Evolutionary conservation across 1,284 basidiomycete genomes (phyloP).

Genomic region (Ganoderma leucocontextum): DNA sequence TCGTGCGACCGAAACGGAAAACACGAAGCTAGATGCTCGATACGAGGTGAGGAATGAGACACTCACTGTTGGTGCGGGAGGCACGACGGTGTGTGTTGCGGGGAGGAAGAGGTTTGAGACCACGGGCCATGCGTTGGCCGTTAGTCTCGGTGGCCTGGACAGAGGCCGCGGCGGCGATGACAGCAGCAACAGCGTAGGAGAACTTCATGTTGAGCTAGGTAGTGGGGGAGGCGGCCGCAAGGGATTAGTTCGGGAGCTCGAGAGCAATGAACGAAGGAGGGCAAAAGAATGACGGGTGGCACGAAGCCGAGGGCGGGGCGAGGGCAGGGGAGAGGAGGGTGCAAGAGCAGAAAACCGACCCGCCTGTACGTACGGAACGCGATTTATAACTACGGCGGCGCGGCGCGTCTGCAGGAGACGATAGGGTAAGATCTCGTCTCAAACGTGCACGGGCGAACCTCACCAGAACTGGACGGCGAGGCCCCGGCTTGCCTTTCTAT

Average conservation of each 20-base stretch:
- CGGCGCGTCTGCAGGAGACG: not conserved
- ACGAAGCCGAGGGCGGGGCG: conserved; percentile 19
- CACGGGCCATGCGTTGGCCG: conserved; percentile 48
- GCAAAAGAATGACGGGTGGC: conserved; percentile 27
- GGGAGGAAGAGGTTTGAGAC: conserved; percentile 30
- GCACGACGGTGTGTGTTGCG: conserved; percentile 22
- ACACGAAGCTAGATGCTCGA: not conserved
- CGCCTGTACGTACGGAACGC: not conserved
- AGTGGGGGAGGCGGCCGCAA: conserved; percentile 21
- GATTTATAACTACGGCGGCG: conserved; percentile 17
- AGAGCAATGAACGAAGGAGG: conserved; percentile 24
- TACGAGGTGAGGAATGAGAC: not conserved
- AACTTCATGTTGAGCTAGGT: conserved; percentile 53
- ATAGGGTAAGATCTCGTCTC: not conserved
- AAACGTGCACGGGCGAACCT: not conserved
- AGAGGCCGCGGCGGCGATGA: conserved; percentile 49
- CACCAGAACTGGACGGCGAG: conserved; percentile 7
- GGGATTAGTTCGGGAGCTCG: conserved; percentile 20
- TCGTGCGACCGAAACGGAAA: not conserved
- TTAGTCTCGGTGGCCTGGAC: conserved; percentile 61
- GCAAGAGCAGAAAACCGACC: conserved; percentile 20
- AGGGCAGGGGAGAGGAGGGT: not conserved
- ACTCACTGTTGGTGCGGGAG: conserved; percentile 26
- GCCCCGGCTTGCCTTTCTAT: conserved; percentile 25
- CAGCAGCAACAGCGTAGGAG: conserved; percentile 46